phyloP scores from a whole-genome alignment of 768 basidiomycete species.

The Termitomyces sp. region DNA sequence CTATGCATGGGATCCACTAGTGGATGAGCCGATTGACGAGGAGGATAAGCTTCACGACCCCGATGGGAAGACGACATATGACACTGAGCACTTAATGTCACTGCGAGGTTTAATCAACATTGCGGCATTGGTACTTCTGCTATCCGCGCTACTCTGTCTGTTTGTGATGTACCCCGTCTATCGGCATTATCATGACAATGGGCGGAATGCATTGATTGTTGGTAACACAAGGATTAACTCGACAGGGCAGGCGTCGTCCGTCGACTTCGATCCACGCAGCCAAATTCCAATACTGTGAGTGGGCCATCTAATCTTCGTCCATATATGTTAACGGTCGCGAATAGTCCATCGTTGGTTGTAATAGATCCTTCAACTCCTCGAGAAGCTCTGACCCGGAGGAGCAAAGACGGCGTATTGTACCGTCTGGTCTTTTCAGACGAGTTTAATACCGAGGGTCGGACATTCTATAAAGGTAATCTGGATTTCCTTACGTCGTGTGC shows the following conservation, averaged over 20 bases:
- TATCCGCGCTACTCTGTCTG: slow-evolving; percentile 53
- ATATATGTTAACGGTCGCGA: background rate
- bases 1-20: slow-evolving; percentile 59
- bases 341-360: background rate
- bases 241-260: slow-evolving; percentile 57
- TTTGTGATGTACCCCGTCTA: slow-evolving; percentile 80
- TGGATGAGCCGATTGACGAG: slow-evolving; percentile 37
- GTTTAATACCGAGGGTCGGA: slow-evolving; percentile 50
- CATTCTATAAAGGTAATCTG: slow-evolving; percentile 7
- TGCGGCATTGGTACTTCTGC: slow-evolving; percentile 55
- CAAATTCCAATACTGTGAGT: slow-evolving; percentile 25
- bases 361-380: slow-evolving; percentile 16
- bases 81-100: slow-evolving; percentile 17
- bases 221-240: slow-evolving; percentile 60
- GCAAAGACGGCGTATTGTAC: slow-evolving; percentile 51
- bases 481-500: background rate
- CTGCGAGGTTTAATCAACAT: slow-evolving; percentile 52
- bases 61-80: slow-evolving; percentile 24
- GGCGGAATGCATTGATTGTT: slow-evolving; percentile 38
- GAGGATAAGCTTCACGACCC: slow-evolving; percentile 63
- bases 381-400: slow-evolving; percentile 17
- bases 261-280: slow-evolving; percentile 26
- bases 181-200: slow-evolving; percentile 34
- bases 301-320: background rate
- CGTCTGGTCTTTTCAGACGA: slow-evolving; percentile 61